Evolutionary conservation across 345 rosid species (phyloP), one percentile per base, ranked within the genome.

Genomic region (Citrus mangshanensis): DNA sequence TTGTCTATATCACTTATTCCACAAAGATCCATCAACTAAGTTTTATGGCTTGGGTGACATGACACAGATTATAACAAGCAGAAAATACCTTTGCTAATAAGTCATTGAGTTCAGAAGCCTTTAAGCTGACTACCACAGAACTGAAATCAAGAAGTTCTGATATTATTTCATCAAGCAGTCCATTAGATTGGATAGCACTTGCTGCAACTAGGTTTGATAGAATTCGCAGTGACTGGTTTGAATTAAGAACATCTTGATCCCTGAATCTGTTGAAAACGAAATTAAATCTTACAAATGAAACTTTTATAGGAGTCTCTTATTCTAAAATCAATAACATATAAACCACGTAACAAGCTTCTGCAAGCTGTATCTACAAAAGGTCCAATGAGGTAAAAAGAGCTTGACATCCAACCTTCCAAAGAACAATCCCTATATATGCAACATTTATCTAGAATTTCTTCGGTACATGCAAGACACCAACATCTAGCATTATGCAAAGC

Each of bases 191-290:
- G 63, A 88, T 86, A 65, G 88, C 93, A 70, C 90, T 92, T 84
- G 93, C 94, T 80, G 91, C 91, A 86, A 90, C 86, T 86, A 96
- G 84, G 82, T 96, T 94, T 82, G 98, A 89, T 80, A 96, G 88
- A 77, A 96, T 89, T 83, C 87, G 89, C 83, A 96, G 82, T 66
- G 99, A 88, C 90, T 93, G 98, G 86, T 77, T 88, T 75, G 93
- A 84, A 79, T 82, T 83, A 70, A 85, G 81, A 84, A 88, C 75
- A 82, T 89, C 96, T 80, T 88, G 89, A 72, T 90, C 94, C 90
- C 99, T 95, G 93, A 67, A 79, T 24, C 38, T 61, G 70, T 80
- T 84, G 7, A 30, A 72, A 62, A 75, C 56, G 77, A 70, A 74
- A 21, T 68, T 77, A 63, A 75, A n/a, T 32, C 72, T 22, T 27